These are phyloP conservation scores for Torulaspora microellipsoides DNA, from an alignment of 805 yeast species.

Conservation along the genomic window DNA sequence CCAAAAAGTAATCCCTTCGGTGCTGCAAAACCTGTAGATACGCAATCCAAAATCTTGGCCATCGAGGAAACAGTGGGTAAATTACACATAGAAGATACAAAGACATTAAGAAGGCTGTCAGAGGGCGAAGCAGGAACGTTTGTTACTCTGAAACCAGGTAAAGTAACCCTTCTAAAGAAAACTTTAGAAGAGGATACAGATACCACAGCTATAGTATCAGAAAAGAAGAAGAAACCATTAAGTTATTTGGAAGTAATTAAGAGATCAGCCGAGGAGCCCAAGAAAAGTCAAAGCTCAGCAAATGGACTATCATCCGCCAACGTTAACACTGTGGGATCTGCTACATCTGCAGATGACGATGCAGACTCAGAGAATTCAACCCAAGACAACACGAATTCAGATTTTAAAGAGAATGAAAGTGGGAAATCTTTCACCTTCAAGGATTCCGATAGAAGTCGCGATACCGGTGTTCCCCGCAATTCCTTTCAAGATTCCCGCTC, in stretches of 20 bases:
- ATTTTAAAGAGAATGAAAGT: constrained; percentile 2
- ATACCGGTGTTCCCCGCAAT: constrained; percentile 3
- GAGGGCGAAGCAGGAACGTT: constrained; percentile 12
- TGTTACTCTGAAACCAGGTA: constrained; percentile 12
- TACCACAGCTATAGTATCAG: not conserved
- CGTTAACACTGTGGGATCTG: constrained; percentile 6
- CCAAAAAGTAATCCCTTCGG: constrained; percentile 72
- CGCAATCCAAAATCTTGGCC: constrained; percentile 58
- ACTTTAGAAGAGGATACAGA: constrained; percentile 11
- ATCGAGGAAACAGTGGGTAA: constrained; percentile 47
- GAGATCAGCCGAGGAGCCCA: constrained; percentile 25
- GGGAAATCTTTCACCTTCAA: constrained; percentile 1
- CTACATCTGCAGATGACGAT: constrained; percentile 3
- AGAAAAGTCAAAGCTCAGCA: constrained; percentile 12
- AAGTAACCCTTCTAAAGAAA: constrained; percentile 21
- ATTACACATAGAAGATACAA: constrained; percentile 45
- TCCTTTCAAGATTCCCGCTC: constrained; percentile 7
- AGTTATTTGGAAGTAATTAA: constrained; percentile 29
- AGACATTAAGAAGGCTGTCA: constrained; percentile 27
- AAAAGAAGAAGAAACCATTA: constrained; percentile 13
- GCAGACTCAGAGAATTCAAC: not conserved
- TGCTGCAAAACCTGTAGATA: constrained; percentile 79
- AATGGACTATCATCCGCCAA: constrained; percentile 10
- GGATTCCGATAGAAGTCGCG: constrained; percentile 3
- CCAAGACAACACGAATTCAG: not conserved